Conservation (phyloP, 2,329 filamentous ascomycete genomes). For the Fusarium albidum region DNA sequence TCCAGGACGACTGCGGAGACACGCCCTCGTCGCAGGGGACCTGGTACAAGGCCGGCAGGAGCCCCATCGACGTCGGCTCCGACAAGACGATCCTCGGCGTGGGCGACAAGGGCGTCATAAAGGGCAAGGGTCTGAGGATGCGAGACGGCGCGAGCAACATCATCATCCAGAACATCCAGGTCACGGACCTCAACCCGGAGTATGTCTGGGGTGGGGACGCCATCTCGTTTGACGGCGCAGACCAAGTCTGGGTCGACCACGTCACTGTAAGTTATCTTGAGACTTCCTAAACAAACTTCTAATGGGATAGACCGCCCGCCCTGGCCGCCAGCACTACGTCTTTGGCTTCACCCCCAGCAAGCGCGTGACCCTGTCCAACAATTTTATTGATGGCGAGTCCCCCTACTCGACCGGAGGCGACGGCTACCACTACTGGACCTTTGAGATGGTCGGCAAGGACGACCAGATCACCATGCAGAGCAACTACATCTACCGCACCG, state of each 20-base stretch:
- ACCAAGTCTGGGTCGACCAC: constrained; percentile 59
- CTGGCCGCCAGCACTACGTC: constrained; percentile 67
- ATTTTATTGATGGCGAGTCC: constrained; percentile 62
- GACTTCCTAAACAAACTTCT: too few relatives aligned
- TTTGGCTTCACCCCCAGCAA: constrained; percentile 59
- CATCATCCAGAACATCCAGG: constrained; percentile 66
- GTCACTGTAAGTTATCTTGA: constrained; percentile 47
- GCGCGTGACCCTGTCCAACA: constrained; percentile 66
- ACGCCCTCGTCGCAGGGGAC: constrained; percentile 42
- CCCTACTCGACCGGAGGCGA: constrained; percentile 64
- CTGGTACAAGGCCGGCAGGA: constrained; percentile 58
- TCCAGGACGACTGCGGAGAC: constrained; percentile 64
- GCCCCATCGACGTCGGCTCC: constrained; percentile 59
- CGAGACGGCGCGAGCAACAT: constrained; percentile 57
- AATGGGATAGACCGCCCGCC: constrained; percentile 52
- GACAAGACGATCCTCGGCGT: constrained; percentile 65
- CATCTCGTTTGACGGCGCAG: constrained; percentile 57
- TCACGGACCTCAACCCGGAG: constrained; percentile 62
- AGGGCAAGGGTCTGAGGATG: constrained; percentile 62
- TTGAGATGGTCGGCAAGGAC: constrained; percentile 63
- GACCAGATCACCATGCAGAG: constrained; percentile 60
- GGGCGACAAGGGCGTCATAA: constrained; percentile 61
- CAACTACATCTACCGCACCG: constrained; percentile 67
- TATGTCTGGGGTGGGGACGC: constrained; percentile 68
- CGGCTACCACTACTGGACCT: constrained; percentile 65